Conservation (phyloP, 2,329 filamentous ascomycete species). For the Neopestalotiopsis sp. region DNA sequence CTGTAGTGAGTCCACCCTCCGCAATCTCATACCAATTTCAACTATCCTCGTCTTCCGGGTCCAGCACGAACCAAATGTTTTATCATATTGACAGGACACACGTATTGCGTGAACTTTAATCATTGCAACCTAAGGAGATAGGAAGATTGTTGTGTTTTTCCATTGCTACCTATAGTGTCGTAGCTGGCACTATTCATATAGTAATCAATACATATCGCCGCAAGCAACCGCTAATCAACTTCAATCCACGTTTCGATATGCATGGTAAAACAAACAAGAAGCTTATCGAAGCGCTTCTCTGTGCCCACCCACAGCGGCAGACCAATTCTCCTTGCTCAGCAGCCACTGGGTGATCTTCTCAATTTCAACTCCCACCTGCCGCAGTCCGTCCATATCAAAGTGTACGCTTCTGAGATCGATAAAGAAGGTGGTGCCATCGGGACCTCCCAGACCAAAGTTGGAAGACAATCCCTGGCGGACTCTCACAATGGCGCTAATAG, state of each 20-base stretch:
- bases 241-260: no score
- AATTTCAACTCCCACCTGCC: not conserved
- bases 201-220: slow-evolving; percentile 24
- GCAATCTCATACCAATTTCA: not conserved
- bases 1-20: not conserved
- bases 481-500: slow-evolving; percentile 17
- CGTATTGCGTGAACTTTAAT: slow-evolving; percentile 21
- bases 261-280: not conserved
- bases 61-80: not conserved
- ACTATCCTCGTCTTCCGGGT: not conserved
- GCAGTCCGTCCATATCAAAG: slow-evolving; percentile 3
- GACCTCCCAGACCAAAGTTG: slow-evolving; percentile 10
- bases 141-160: no score
- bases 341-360: slow-evolving; percentile 12
- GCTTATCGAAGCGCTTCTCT: not conserved
- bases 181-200: slow-evolving; percentile 21
- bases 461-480: not conserved
- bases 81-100: not conserved
- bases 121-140: slow-evolving; percentile 18
- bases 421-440: slow-evolving; percentile 6
- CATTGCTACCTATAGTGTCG: no score
- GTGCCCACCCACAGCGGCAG: not conserved
- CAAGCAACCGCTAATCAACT: no score
- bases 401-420: slow-evolving; percentile 5
- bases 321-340: slow-evolving; percentile 10